These are phyloP conservation scores for Mortierella claussenii DNA, from an alignment of 192 early-diverging fungal species.

Conservation along the genomic window DNA sequence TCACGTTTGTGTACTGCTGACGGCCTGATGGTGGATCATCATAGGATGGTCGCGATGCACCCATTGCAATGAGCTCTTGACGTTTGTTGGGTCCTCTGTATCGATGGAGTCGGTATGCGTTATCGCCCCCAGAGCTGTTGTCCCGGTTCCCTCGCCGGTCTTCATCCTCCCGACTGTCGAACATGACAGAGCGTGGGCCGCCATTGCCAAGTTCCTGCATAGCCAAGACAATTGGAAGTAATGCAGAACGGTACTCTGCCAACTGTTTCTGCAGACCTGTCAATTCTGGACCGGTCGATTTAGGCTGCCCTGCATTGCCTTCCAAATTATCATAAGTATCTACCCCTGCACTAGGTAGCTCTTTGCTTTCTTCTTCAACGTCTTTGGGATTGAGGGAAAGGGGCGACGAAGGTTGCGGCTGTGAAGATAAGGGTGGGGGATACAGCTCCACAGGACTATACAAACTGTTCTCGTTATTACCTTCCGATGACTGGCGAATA, in stretches of 20 bases:
- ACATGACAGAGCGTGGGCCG: not conserved
- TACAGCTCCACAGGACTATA: constrained; percentile 9
- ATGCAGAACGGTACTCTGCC: constrained; percentile 30
- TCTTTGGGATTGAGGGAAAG: not conserved
- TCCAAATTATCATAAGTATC: not conserved
- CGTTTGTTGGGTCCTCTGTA: not conserved
- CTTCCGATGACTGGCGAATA: constrained; percentile 6
- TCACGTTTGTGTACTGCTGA: not conserved
- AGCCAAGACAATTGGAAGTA: constrained; percentile 35
- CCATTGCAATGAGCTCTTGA: not conserved
- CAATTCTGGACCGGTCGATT: constrained; percentile 5
- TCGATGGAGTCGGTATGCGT: not conserved
- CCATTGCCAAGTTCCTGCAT: constrained; percentile 17
- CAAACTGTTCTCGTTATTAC: constrained; percentile 11
- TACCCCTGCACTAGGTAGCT: not conserved
- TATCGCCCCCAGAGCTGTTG: not conserved
- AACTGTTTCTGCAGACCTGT: constrained; percentile 46
- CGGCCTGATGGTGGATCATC: not conserved
- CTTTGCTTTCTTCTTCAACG: not conserved
- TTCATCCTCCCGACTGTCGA: constrained; percentile 1
- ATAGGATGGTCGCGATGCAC: not conserved
- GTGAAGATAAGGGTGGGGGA: not conserved
- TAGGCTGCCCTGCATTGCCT: not conserved
- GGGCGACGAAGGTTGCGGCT: not conserved
- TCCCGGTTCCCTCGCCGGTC: not conserved